A percentile compares a stretch with the other conserved stretches of the same genome.
phyloP scores from a whole-genome alignment of 305 asterid species.

The Caryopteris hybrid region DNA sequence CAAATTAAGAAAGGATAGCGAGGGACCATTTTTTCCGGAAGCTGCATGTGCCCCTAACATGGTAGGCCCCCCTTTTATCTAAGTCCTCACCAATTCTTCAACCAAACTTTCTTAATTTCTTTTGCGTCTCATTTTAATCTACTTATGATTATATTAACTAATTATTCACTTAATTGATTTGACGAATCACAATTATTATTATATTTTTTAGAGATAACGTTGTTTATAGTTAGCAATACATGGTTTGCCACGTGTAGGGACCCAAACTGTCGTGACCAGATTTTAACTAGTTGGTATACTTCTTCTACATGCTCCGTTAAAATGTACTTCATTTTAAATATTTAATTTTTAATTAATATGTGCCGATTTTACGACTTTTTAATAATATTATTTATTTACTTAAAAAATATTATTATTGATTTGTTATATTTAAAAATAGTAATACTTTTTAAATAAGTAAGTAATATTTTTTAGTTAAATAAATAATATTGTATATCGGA shows the following conservation, averaged over 20 bases:
- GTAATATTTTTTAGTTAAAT: too few relatives aligned
- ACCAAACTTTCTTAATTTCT: slow-evolving; percentile 7
- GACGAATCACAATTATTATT: slow-evolving; percentile 20
- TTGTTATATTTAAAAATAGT: too few relatives aligned
- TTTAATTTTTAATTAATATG: too few relatives aligned
- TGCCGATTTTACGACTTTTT: too few relatives aligned
- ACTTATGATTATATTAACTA: background rate
- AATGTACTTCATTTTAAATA: too few relatives aligned
- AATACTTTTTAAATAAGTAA: too few relatives aligned
- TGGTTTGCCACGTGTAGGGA: slow-evolving; percentile 20
- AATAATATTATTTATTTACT: too few relatives aligned
- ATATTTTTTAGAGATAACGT: background rate
- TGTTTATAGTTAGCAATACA: background rate
- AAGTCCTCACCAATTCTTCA: slow-evolving; percentile 9
- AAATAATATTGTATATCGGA: too few relatives aligned
- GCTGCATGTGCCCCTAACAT: slow-evolving; percentile 71
- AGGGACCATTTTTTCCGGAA: slow-evolving; percentile 38
- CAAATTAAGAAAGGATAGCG: slow-evolving; percentile 27
- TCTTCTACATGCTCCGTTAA: too few relatives aligned
- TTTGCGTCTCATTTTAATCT: background rate
- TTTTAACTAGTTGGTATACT: too few relatives aligned
- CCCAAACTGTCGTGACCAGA: background rate
- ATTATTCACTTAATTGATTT: slow-evolving; percentile 10
- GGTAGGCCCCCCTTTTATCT: slow-evolving; percentile 43
- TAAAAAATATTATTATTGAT: too few relatives aligned